Evolutionary conservation across 805 yeast genomes (phyloP).

Genomic region (Starmerella khaoyaiensis): DNA sequence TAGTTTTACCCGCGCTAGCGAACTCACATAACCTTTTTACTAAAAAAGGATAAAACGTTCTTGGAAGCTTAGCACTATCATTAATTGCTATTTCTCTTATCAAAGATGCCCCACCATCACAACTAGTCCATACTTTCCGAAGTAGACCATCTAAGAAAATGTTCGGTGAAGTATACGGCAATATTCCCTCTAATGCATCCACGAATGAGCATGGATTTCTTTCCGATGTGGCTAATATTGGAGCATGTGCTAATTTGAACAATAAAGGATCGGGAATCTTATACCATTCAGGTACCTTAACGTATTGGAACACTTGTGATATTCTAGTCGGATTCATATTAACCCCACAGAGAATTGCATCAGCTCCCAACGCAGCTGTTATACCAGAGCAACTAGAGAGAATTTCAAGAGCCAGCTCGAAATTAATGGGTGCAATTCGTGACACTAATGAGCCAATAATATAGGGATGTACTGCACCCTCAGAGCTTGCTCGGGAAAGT

Average conservation of each 20-base stretch:
- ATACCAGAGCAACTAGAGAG: neutral
- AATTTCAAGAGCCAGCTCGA: neutral
- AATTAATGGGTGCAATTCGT: neutral
- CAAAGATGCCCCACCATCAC: constrained; percentile 10
- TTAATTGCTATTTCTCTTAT: neutral
- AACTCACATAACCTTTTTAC: constrained; percentile 12
- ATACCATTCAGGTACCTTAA: constrained; percentile 2
- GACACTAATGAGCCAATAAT: constrained; percentile 1
- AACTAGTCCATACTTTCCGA: constrained; percentile 10
- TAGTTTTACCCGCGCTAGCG: neutral
- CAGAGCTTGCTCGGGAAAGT: neutral
- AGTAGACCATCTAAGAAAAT: constrained; percentile 6
- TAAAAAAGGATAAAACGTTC: constrained; percentile 16
- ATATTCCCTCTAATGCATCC: neutral
- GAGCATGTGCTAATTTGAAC: neutral
- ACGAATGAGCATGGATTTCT: too few relatives aligned
- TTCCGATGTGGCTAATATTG: neutral
- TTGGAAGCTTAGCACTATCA: constrained; percentile 3
- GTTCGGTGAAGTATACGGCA: neutral
- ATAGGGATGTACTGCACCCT: neutral
- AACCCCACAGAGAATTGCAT: constrained; percentile 4
- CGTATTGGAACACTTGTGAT: neutral
- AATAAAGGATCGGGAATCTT: constrained; percentile 5
- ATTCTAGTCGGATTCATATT: constrained; percentile 1
- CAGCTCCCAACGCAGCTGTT: constrained; percentile 3